Evolutionary conservation across 352 stramenopile genomes (phyloP).

Genomic region (Phytophthora macrochlamydospora): DNA sequence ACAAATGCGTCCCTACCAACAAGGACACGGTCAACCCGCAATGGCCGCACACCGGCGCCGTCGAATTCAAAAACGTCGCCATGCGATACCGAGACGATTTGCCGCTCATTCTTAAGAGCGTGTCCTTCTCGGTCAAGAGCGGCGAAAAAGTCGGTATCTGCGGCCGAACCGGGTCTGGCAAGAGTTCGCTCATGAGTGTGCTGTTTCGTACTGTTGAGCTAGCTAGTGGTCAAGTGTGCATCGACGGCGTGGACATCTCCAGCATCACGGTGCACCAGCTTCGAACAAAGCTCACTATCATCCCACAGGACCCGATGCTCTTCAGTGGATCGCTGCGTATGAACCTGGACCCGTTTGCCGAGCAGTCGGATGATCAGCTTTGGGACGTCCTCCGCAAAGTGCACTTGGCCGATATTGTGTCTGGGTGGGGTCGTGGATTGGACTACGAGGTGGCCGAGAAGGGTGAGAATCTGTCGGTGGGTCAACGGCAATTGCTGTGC

Average conservation of each 20-base stretch:
- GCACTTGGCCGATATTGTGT: constrained; percentile 67
- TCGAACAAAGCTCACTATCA: constrained; percentile 45
- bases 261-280: constrained; percentile 38
- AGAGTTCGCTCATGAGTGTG: constrained; percentile 48
- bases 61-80: constrained; percentile 47
- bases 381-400: constrained; percentile 68
- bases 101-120: constrained; percentile 41
- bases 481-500: constrained; percentile 96
- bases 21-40: constrained; percentile 3
- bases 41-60: constrained; percentile 45
- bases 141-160: constrained; percentile 84
- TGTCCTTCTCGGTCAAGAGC: constrained; percentile 58
- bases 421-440: constrained; percentile 61
- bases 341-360: constrained; percentile 86
- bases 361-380: constrained; percentile 52
- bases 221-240: constrained; percentile 62
- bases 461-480: constrained; percentile 95
- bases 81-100: constrained; percentile 54
- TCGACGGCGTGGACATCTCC: constrained; percentile 87
- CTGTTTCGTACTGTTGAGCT: constrained; percentile 48
- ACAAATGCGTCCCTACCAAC: not conserved
- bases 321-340: constrained; percentile 89
- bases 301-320: constrained; percentile 91
- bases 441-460: constrained; percentile 90
- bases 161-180: constrained; percentile 48